These are phyloP conservation scores for Ogataea salicorniae DNA, from an alignment of 805 yeast species.

Conservation along the genomic window DNA sequence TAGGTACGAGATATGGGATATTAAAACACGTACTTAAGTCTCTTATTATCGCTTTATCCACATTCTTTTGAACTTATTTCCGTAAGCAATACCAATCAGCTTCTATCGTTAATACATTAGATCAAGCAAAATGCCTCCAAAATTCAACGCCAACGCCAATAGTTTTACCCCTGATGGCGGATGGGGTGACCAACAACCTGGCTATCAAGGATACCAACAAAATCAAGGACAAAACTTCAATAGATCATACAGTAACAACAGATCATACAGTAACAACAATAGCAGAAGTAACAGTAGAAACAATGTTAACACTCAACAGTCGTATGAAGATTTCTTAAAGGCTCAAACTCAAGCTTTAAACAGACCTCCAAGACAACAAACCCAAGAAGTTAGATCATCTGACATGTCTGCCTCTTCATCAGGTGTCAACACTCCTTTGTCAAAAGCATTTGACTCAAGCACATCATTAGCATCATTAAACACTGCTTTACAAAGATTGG, in stretches of 20 bases:
- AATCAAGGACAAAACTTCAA: background rate
- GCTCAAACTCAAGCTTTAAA: slow-evolving; percentile 32
- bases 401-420: slow-evolving; percentile 28
- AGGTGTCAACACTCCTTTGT: slow-evolving; percentile 25
- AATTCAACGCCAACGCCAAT: slow-evolving; percentile 33
- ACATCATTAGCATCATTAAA: slow-evolving; percentile 64
- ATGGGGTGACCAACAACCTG: slow-evolving; percentile 15
- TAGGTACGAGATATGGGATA: too few species aligned
- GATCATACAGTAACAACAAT: slow-evolving; percentile 2
- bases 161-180: slow-evolving; percentile 28
- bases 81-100: too few species aligned
- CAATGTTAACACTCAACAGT: slow-evolving; percentile 18
- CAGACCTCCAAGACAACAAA: slow-evolving; percentile 8
- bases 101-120: too few species aligned
- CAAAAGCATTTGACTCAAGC: slow-evolving; percentile 38
- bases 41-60: background rate
- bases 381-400: slow-evolving; percentile 15
- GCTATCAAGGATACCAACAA: slow-evolving; percentile 18
- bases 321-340: slow-evolving; percentile 50
- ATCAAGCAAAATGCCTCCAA: slow-evolving; percentile 33
- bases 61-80: background rate
- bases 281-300: slow-evolving; percentile 9
- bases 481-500: slow-evolving; percentile 63
- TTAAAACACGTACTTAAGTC: too few species aligned
- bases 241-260: slow-evolving; percentile 5